Conservation (phyloP, 2,329 filamentous ascomycete genomes). For the Aureobasidium pullulans region DNA sequence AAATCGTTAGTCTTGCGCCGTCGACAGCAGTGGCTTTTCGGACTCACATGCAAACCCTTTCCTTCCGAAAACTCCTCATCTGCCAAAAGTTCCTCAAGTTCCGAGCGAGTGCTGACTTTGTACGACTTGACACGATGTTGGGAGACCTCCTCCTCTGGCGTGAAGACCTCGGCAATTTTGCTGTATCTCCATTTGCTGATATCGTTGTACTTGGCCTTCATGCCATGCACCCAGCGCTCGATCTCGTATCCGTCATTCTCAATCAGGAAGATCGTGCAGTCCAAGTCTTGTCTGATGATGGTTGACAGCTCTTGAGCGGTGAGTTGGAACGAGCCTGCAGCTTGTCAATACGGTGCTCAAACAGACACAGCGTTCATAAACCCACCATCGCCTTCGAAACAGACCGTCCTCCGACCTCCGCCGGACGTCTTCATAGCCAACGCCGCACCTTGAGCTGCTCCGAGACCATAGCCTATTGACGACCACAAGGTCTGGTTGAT, state of each 20-base stretch:
- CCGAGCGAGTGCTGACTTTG: constrained; percentile 18
- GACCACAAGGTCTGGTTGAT: constrained; percentile 73
- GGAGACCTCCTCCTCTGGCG: constrained; percentile 5
- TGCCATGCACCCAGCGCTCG: constrained; percentile 75
- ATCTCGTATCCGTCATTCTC: constrained; percentile 88
- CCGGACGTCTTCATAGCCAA: constrained; percentile 51
- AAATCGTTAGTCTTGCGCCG: constrained; percentile 33
- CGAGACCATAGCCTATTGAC: constrained; percentile 59
- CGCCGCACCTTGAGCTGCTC: constrained; percentile 60
- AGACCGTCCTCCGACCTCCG: constrained; percentile 13
- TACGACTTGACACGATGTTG: constrained; percentile 11
- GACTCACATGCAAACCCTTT: constrained; percentile 3
- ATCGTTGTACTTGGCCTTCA: constrained; percentile 47
- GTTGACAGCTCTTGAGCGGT: constrained; percentile 79
- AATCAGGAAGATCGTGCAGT: constrained; percentile 76
- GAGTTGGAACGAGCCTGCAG: constrained; percentile 62
- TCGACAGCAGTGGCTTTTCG: not conserved
- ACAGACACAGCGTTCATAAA: constrained; percentile 53
- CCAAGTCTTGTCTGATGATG: constrained; percentile 67
- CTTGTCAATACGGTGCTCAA: not conserved
- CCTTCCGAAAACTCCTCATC: constrained; percentile 19
- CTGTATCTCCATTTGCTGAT: constrained; percentile 17
- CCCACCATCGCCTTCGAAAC: constrained; percentile 26
- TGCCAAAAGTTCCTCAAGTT: constrained; percentile 17
- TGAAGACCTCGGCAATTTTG: constrained; percentile 15